phyloP scores from a whole-genome alignment of 345 rosid genomes.

The Salix arbutifolia region DNA sequence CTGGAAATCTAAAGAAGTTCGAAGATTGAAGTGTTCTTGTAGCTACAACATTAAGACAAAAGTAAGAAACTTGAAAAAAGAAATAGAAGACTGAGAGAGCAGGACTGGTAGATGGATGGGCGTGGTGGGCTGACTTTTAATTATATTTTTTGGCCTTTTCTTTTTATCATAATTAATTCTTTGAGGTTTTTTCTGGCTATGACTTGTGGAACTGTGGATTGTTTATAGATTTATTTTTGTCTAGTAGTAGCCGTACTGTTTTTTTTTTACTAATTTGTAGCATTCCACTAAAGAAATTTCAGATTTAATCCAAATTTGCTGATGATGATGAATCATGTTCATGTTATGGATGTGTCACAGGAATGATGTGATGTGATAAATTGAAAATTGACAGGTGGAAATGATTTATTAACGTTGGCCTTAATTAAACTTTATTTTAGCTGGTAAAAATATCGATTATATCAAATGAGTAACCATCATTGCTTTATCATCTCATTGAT shows the following conservation, averaged over 20 bases:
- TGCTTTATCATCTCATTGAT: neutral
- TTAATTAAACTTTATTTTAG: neutral
- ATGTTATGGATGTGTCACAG: neutral
- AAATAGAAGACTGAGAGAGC: neutral
- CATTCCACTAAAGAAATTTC: too few relatives aligned
- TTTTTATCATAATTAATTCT: too few relatives aligned
- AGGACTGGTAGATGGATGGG: neutral
- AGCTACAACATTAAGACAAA: neutral
- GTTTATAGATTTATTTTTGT: neutral
- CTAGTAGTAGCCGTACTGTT: neutral
- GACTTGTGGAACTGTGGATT: neutral
- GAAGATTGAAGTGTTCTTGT: neutral
- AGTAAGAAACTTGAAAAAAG: neutral
- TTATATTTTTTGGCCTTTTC: too few relatives aligned
- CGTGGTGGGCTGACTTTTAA: neutral
- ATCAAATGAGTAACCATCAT: neutral
- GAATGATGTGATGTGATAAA: neutral
- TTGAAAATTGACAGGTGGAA: neutral
- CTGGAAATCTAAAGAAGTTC: slow-evolving; percentile 12
- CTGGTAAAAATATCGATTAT: too few relatives aligned
- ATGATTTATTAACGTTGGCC: neutral
- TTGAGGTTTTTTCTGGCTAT: neutral
- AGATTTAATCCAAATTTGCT: neutral
- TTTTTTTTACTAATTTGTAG: too few relatives aligned
- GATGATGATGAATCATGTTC: neutral